Base-by-base conservation (phyloP, 2,329 filamentous ascomycete species). In the Penicillium crustosum region DNA sequence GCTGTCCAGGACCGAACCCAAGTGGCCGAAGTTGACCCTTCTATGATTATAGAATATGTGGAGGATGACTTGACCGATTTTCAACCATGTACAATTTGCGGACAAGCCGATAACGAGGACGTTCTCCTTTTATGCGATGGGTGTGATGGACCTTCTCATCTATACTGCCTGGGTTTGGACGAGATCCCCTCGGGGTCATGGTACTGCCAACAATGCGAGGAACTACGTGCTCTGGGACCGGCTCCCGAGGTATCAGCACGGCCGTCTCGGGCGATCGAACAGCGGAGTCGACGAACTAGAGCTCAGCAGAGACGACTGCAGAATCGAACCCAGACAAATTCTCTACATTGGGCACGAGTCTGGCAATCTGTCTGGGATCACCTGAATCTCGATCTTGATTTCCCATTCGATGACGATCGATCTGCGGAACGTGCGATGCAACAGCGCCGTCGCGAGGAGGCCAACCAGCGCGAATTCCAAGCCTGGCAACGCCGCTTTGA, bases 311-410 rank as follows among this genome's bases (percentile, higher is more conserved):
- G 79, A 49, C 71, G 73, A 58, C 56, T 71, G 41, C 74, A 78
- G 52, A 77, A 64, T 58, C 70, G 70, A 17, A 75, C 72, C 49
- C 75, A 77, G 58, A 69, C 72, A 29, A 73, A 80, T 53, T 81
- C 80, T 38, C 64, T 86, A 77, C 73, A 86, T 79, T 82, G 89
- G 92, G 78, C 91, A 77, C 71, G 89, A 47, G 89, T 95, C 45
- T 97, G 93, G 93, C 89, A 93, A 70, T 90, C 90, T 53, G 90
- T 95, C 1, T 95, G 91, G 88, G 88, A 93, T 67, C 83, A 84
- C 29, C 77, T 91, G 19, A 86, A 90, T 62, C 78, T 94, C 50
- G 91, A 95, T 66, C 83, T 94, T 27, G 91, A 94, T 71, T 91
- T 93, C 71, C 91, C 93, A 36, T 93, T 93, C 69, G 91, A 88